Conservation (phyloP, 2,329 filamentous ascomycete species). For the Chaetomium globosum region DNA sequence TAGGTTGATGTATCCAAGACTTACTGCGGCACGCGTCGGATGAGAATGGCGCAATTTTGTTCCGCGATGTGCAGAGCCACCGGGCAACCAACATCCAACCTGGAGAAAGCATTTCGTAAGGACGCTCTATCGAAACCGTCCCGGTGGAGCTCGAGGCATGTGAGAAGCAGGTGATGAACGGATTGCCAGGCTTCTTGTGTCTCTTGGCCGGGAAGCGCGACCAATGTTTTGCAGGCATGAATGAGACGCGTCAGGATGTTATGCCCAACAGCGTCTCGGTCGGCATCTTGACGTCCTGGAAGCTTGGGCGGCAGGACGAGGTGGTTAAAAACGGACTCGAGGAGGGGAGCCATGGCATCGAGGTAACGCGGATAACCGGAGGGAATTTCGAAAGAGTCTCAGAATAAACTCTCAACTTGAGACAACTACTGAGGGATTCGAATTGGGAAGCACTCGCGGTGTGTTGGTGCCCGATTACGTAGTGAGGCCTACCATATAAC, state of each 20-base stretch:
- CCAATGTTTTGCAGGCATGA: background rate
- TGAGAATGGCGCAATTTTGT: background rate
- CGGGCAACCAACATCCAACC: background rate
- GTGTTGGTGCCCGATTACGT: background rate
- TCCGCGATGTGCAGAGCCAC: background rate
- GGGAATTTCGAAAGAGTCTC: background rate
- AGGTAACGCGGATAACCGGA: background rate
- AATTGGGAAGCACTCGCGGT: background rate
- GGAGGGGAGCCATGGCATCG: background rate
- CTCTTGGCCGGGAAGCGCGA: background rate
- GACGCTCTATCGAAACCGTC: background rate
- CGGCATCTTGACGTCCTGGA: background rate
- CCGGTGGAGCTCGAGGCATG: background rate
- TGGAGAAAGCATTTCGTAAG: background rate
- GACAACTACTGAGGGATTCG: background rate
- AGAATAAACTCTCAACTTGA: background rate
- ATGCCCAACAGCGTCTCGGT: background rate
- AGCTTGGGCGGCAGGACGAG: background rate
- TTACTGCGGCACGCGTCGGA: background rate
- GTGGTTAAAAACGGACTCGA: background rate
- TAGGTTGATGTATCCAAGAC: background rate
- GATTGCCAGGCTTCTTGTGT: background rate
- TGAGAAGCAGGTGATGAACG: background rate
- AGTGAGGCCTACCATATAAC: background rate
- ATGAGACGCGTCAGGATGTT: background rate